Evolutionary conservation across 208 protist species (phyloP).

Genomic region (Acanthamoeba triangularis): DNA sequence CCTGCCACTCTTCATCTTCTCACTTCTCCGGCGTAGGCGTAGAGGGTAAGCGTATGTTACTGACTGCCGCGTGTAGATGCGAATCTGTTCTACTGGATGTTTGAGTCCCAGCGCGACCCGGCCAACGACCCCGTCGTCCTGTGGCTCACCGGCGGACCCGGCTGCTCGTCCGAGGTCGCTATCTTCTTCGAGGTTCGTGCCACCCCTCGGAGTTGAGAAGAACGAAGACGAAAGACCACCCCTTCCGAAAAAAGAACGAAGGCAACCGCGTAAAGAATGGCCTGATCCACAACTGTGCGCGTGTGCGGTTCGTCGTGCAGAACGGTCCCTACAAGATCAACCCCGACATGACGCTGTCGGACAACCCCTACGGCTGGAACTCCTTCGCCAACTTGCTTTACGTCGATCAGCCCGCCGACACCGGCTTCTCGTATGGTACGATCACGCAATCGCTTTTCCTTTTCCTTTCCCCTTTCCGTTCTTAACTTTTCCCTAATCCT

Average conservation of each 20-base stretch:
- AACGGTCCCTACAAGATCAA: slow-evolving; percentile 73
- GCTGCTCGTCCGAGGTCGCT: slow-evolving; percentile 70
- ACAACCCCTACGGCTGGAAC: slow-evolving; percentile 73
- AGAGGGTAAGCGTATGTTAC: neutral
- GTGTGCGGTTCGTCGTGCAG: neutral
- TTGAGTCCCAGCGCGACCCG: slow-evolving; percentile 78
- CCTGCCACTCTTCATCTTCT: neutral
- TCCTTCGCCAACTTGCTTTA: slow-evolving; percentile 59
- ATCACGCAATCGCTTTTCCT: neutral
- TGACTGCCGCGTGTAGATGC: neutral
- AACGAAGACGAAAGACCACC: neutral
- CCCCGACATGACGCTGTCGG: neutral
- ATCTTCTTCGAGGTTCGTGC: slow-evolving; percentile 59
- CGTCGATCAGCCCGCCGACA: slow-evolving; percentile 72
- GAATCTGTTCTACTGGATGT: slow-evolving; percentile 85
- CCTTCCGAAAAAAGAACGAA: neutral
- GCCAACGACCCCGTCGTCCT: slow-evolving; percentile 76
- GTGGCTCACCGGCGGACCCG: slow-evolving; percentile 74
- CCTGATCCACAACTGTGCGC: neutral
- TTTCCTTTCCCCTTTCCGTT: neutral
- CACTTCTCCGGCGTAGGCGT: neutral
- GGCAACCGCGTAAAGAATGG: too few relatives aligned
- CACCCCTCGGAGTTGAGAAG: neutral
- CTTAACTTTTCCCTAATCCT: neutral
- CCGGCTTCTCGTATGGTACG: slow-evolving; percentile 60